A percentile compares a stretch with the other conserved stretches of the same genome.
Evolutionary conservation across 2,329 filamentous ascomycete genomes (phyloP).

Genomic region (Lachnellula occidentalis): DNA sequence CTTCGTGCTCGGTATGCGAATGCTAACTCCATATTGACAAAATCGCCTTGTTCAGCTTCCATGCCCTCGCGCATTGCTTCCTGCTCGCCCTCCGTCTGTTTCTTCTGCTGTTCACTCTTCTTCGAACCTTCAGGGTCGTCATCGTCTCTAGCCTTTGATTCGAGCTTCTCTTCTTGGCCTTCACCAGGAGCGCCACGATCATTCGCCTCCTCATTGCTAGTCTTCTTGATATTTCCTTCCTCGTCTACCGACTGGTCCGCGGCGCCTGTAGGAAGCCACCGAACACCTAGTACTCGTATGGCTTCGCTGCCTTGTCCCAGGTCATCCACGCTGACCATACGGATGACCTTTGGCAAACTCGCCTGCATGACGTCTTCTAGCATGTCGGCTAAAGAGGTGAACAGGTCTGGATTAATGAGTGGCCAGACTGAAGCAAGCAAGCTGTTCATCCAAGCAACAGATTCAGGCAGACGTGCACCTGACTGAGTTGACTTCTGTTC

Average conservation of each 20-base stretch:
- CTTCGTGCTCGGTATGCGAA: slow-evolving; percentile 66
- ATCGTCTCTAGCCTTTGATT: slow-evolving; percentile 32
- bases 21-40: slow-evolving; percentile 70
- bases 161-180: slow-evolving; percentile 24
- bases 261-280: slow-evolving; percentile 68
- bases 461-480: slow-evolving; percentile 30
- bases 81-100: slow-evolving; percentile 35
- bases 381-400: slow-evolving; percentile 61
- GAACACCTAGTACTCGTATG: slow-evolving; percentile 63
- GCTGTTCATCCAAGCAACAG: slow-evolving; percentile 67
- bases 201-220: slow-evolving; percentile 38
- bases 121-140: slow-evolving; percentile 29
- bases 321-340: slow-evolving; percentile 72
- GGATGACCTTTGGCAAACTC: slow-evolving; percentile 60
- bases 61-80: slow-evolving; percentile 47
- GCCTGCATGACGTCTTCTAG: slow-evolving; percentile 79
- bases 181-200: slow-evolving; percentile 45
- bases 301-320: slow-evolving; percentile 70
- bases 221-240: slow-evolving; percentile 47
- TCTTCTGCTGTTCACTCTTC: slow-evolving; percentile 23
- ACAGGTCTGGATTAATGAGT: slow-evolving; percentile 69
- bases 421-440: slow-evolving; percentile 65
- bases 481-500: slow-evolving; percentile 37
- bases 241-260: slow-evolving; percentile 55
- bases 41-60: slow-evolving; percentile 73